phyloP scores from a whole-genome alignment of 2,329 filamentous ascomycete genomes.

The Ampelomyces quisqualis region DNA sequence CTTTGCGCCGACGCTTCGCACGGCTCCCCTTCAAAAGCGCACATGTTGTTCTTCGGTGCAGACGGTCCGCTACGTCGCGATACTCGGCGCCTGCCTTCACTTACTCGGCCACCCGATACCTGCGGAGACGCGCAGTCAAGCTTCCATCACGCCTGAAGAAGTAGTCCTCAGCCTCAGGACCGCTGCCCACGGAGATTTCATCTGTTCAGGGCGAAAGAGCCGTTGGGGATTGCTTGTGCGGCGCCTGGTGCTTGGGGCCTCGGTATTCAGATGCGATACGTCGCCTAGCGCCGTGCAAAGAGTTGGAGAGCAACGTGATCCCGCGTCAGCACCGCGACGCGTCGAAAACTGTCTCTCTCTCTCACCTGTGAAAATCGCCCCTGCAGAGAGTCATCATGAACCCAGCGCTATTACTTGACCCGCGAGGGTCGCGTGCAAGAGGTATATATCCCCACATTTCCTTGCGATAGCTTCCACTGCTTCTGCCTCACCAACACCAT shows the following conservation, averaged over 20 bases:
- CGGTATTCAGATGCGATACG: constrained; percentile 17
- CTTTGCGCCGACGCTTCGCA: constrained; percentile 4
- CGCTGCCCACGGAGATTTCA: no score
- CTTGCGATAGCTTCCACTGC: not conserved
- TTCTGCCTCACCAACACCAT: not conserved
- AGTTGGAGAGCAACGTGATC: constrained; percentile 5
- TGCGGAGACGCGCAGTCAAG: constrained; percentile 8
- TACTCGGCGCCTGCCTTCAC: constrained; percentile 24
- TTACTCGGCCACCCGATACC: constrained; percentile 23
- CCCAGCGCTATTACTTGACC: constrained; percentile 31
- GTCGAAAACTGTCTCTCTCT: constrained; percentile 8
- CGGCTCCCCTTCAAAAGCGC: constrained; percentile 6
- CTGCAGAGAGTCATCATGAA: constrained; percentile 21
- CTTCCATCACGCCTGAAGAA: not conserved
- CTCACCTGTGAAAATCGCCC: constrained; percentile 12
- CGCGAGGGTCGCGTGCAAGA: constrained; percentile 24
- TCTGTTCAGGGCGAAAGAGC: no score
- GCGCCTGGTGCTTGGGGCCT: constrained; percentile 19
- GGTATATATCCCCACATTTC: constrained; percentile 18
- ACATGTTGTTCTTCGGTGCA: constrained; percentile 15
- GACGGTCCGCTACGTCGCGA: constrained; percentile 14
- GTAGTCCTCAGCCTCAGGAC: no score
- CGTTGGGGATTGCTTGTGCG: not conserved
- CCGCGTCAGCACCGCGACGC: not conserved
- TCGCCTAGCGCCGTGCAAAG: constrained; percentile 12